Base-by-base conservation (phyloP, 1,284 basidiomycete species). In the Moniliella sp. region DNA sequence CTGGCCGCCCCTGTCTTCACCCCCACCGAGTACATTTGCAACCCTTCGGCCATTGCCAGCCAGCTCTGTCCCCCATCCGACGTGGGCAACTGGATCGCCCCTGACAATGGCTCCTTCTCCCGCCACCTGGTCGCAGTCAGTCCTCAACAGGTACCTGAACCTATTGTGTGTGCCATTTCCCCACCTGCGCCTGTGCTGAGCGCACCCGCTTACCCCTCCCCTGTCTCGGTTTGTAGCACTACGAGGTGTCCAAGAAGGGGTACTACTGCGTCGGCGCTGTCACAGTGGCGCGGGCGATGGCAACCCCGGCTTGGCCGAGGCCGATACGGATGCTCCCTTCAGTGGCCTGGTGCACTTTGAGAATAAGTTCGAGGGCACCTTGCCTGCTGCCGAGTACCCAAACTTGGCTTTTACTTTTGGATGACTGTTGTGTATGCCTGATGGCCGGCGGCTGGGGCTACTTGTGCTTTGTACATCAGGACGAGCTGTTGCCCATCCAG, bases 361-460 rank as follows among this genome's bases (percentile, higher is more conserved):
- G 48, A 94, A 93, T 61, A 73, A 69, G 2, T 94, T 94, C 58
- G 65, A 77, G 23, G 88, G 88, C 21, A 72, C 80, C 58, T 68
- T 99, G 12, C 73, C 88, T 3, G 84, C 86, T 3, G 72, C 78
- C 2, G 88, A 99, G 60, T 91, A 93, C 59, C 88, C 88, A n/a
- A 99, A 97, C 71, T 78, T 94, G 51, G 73, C 41, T 93, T 94
- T 62, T 94, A 94, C 64, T 72, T 79, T 33, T 59, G 65, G 14
- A 74, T 94, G 68, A 78, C 79, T 50, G 51, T 82, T 19, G 64
- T 78, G 11, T 94, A 93, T 60, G 53, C 69, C 30, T 66, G 0
- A 64, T 86, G 28, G 81, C 71, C 11, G 63, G 63, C 5, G 69
- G 64, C 0, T 99, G 88, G 88, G 77, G 70, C 7, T 77, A 73